These are phyloP conservation scores for Eutypella sp. DNA, from an alignment of 2,329 filamentous ascomycete genomes.

Conservation along the genomic window DNA sequence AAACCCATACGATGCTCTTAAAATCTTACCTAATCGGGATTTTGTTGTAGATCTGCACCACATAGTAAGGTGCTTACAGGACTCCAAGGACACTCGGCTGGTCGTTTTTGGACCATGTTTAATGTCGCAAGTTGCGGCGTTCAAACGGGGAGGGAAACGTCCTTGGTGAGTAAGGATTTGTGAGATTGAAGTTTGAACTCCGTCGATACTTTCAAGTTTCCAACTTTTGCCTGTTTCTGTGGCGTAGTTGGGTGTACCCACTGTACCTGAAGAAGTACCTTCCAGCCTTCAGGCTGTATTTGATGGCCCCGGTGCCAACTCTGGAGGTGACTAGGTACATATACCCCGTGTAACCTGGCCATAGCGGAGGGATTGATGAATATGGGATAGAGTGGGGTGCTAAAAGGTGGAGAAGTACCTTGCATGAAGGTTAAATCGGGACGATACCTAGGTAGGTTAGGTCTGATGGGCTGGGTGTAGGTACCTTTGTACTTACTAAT, in stretches of 20 bases:
- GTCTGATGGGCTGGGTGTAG: not conserved
- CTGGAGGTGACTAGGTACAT: not conserved
- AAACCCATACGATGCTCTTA: too few species aligned
- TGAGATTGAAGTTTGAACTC: too few species aligned
- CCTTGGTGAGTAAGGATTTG: too few species aligned
- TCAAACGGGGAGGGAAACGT: not conserved
- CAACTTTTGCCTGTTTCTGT: too few species aligned
- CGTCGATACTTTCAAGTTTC: too few species aligned
- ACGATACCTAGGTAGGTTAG: not conserved
- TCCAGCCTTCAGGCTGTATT: too few species aligned
- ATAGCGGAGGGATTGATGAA: not conserved
- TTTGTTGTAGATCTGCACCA: not conserved
- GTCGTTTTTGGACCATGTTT: not conserved
- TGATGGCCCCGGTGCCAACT: not conserved
- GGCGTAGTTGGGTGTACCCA: too few species aligned
- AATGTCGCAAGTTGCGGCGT: not conserved
- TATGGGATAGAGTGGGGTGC: not conserved
- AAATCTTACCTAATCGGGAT: not conserved
- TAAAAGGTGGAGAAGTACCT: constrained; percentile 1
- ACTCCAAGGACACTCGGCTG: too few species aligned
- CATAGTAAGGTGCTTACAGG: not conserved
- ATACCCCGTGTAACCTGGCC: too few species aligned
- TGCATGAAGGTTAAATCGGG: not conserved
- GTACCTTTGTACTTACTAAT: not conserved
- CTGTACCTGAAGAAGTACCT: too few species aligned